Evolutionary conservation across 371 early-diverging fungal genomes (phyloP), one percentile per base, ranked within the genome.

Genomic region (Zopfochytrium polystomum): DNA sequence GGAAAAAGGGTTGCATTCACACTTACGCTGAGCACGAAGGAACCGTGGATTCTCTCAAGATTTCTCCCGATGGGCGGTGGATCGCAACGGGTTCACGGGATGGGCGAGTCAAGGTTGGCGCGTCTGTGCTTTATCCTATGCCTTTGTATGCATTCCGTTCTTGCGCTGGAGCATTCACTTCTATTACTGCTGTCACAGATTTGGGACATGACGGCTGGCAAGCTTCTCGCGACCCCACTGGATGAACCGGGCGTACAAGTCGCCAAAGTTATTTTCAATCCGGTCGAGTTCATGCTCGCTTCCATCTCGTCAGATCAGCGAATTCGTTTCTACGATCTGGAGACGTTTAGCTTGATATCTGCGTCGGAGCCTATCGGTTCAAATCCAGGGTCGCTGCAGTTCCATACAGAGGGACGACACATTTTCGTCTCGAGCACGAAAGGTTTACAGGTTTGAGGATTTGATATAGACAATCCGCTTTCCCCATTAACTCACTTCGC

Each of bases 61-160:
- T 83, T 23, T 79, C 77, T 2, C 84, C 84, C 1, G 84, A 83
- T 62, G 84, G 84, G n/a, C 30, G 79, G 31, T 83, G 82, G 84
- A 74, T 83, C 25, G 73, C 73, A 0, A 68, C 78, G 18, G 79
- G 77, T 0, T 70, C 74, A 25, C 52, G 31, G 2, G 75, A 77
- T 59, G 71, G 65, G 5, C 55, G 58, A 13, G 73, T 76, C 7
- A 78, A 80, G 72, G 80, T 79, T 53, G 11, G 59, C 11, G n/a
- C n/a, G n/a, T n/a, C n/a, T n/a, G 27, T 44, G 23, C 6, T 23
- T 27, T 43, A 0, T 33, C n/a, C 25, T 3, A 52, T 38, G 23
- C 25, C 52, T 11, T 26, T 4, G 52, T 27, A 22, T 18, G 50
- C 47, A 45, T 18, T 22, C 32, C 45, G 26, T 33, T 49, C 6